A percentile compares a stretch with the other conserved stretches of the same genome.
Conservation (phyloP, 768 basidiomycete species). For the Clitopilus hobsonii region DNA sequence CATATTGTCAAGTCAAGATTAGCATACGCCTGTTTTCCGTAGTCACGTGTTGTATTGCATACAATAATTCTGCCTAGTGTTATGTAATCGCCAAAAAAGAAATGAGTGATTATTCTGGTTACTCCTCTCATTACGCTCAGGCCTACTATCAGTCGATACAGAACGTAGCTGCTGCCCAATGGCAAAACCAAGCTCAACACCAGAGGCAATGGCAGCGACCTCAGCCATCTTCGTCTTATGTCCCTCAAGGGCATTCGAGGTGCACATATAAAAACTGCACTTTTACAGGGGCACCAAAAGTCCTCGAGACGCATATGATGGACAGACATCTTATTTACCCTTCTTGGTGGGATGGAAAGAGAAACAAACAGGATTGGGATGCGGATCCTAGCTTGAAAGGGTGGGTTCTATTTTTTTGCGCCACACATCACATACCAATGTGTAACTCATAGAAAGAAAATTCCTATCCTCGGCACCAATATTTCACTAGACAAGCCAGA, state of each 20-base stretch:
- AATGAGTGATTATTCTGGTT: constrained; percentile 3
- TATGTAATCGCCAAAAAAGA: background rate
- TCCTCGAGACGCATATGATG: constrained; percentile 81
- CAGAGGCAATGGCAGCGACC: background rate
- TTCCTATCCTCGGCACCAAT: constrained; percentile 77
- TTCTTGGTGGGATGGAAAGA: constrained; percentile 58
- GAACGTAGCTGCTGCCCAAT: background rate
- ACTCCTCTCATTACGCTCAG: constrained; percentile 17
- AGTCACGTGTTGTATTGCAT: constrained; percentile 1
- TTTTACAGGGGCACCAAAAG: constrained; percentile 66
- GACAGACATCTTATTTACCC: constrained; percentile 86
- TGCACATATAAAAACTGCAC: constrained; percentile 63
- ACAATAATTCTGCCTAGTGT: constrained; percentile 1
- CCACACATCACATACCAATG: constrained; percentile 1
- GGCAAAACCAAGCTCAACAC: background rate
- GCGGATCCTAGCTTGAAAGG: constrained; percentile 80
- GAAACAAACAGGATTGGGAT: constrained; percentile 65
- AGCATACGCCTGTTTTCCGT: background rate
- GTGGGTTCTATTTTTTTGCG: constrained; percentile 34
- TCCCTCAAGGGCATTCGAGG: constrained; percentile 53
- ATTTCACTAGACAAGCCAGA: constrained; percentile 78
- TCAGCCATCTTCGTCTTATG: constrained; percentile 36
- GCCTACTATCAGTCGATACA: constrained; percentile 7
- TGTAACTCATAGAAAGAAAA: constrained; percentile 46
- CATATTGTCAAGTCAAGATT: constrained; percentile 1